These are phyloP conservation scores for Kwoniella mangroviensis DNA, from an alignment of 768 basidiomycete genomes.

Conservation along the genomic window DNA sequence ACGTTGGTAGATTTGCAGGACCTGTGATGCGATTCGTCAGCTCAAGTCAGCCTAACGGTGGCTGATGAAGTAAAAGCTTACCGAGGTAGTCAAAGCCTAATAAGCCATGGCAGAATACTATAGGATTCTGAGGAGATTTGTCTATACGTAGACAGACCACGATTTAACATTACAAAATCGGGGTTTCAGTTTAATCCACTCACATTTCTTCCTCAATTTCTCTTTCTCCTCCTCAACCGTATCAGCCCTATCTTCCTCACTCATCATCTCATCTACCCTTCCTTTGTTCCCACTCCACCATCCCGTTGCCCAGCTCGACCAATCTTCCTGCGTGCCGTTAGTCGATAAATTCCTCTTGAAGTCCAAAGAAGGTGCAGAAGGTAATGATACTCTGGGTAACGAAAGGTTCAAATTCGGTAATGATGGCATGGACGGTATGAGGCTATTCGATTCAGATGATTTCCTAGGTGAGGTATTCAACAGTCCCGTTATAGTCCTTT, in stretches of 20 bases:
- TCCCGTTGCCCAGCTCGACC: constrained; percentile 40
- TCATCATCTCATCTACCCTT: constrained; percentile 61
- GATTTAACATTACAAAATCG: constrained; percentile 9
- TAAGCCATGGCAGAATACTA: constrained; percentile 95
- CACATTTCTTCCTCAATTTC: constrained; percentile 68
- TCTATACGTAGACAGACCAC: constrained; percentile 61
- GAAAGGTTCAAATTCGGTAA: constrained; percentile 22
- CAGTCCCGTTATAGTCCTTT: constrained; percentile 47
- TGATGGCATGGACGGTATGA: constrained; percentile 21
- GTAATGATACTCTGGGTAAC: constrained; percentile 19
- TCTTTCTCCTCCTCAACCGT: constrained; percentile 63
- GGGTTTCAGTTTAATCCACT: constrained; percentile 41
- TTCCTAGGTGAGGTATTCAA: constrained; percentile 14
- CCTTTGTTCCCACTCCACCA: constrained; percentile 61
- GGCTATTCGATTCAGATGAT: background rate
- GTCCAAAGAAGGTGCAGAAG: constrained; percentile 19
- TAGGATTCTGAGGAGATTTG: constrained; percentile 75
- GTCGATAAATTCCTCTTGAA: constrained; percentile 34
- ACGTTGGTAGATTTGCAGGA: constrained; percentile 53
- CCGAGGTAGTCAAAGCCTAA: constrained; percentile 61
- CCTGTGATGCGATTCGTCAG: constrained; percentile 29
- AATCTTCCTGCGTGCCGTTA: constrained; percentile 35
- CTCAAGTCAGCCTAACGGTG: constrained; percentile 1
- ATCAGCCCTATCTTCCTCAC: constrained; percentile 65
- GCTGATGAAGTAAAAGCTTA: background rate